Conservation (phyloP, 139 green algal genomes). For the Ettlia oleoabundans region DNA sequence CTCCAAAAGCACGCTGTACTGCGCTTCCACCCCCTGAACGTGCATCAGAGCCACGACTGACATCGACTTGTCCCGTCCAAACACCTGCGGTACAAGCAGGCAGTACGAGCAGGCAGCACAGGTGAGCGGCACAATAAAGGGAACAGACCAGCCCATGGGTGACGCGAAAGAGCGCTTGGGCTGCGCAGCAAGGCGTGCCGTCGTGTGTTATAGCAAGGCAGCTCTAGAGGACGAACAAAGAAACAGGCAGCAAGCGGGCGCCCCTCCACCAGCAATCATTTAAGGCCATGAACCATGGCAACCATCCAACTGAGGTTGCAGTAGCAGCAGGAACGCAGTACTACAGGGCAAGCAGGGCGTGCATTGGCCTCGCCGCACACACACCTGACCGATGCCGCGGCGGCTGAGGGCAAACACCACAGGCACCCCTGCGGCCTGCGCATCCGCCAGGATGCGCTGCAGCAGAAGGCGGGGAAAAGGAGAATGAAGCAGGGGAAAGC, state of each 20-base stretch:
- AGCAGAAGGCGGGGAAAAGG: conserved; percentile 27
- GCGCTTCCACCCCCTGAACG: background rate
- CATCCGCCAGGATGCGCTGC: conserved; percentile 62
- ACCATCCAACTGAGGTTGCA: no score
- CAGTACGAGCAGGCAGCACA: background rate
- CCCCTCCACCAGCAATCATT: no score
- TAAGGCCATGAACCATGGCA: no score
- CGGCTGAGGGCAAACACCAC: conserved; percentile 81
- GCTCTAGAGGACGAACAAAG: background rate
- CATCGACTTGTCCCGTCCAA: background rate
- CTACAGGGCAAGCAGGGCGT: background rate
- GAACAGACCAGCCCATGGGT: no score
- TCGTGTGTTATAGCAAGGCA: no score
- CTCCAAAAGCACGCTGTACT: background rate
- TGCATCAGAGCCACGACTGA: background rate
- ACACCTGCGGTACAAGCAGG: background rate
- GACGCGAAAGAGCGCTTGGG: no score
- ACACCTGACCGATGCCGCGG: conserved; percentile 75
- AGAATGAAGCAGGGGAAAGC: background rate
- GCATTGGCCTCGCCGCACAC: background rate
- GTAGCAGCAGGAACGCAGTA: background rate
- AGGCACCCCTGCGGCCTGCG: conserved; percentile 45
- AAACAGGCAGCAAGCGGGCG: no score
- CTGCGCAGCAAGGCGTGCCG: no score
- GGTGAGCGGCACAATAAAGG: background rate